Base-by-base conservation (phyloP, 2,329 filamentous ascomycete species). In the Daldinia sp. region DNA sequence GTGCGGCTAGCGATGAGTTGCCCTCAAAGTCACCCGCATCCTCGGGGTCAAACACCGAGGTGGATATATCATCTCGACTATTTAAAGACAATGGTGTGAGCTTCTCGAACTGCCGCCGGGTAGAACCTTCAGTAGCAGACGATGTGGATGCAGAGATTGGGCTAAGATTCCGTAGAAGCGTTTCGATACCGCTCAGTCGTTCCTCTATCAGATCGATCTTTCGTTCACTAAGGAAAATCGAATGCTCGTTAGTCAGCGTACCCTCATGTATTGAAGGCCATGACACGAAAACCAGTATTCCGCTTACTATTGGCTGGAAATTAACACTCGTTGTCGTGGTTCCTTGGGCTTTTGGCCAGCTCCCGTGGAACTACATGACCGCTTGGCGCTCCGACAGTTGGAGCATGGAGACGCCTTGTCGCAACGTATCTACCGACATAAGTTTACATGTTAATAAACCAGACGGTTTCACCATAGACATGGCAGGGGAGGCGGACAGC, bases 261-360 rank as follows among this genome's bases (percentile, higher is more conserved):
- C 30, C 60, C 20, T 53, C 7, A 15, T 30, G 9, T 15, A 30
- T 20, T 37, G 1, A 51, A 18, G 33, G 42, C 15, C n/a, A 12
- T 30, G 30, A 23, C 26, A 42, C 48, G 30, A 35, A 42, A 26
- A 51, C 9, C 42, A 15, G 20, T 18, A 37, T 50, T 5, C 7
- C 44, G 80, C 85, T 72, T 78, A 88, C 86, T 89, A 89, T 82
- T 88, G 86, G 48, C 85, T 86, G 2, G 87, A 88, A 65, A 89
- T 88, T 69, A 89, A 79, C 42, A 89, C 86, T 59, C 87, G 80
- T 73, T 88, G 86, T 44, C 86, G 81, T 50, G 81, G 79, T 73
- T 88, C 86, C 74, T 85, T 87, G 28, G 85, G 84, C 66, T 85
- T 83, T 73, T 88, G 86, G 6, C 84, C 84, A 12, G 81, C 79